phyloP scores from a whole-genome alignment of 768 basidiomycete genomes.

The Mycena haematopus region DNA sequence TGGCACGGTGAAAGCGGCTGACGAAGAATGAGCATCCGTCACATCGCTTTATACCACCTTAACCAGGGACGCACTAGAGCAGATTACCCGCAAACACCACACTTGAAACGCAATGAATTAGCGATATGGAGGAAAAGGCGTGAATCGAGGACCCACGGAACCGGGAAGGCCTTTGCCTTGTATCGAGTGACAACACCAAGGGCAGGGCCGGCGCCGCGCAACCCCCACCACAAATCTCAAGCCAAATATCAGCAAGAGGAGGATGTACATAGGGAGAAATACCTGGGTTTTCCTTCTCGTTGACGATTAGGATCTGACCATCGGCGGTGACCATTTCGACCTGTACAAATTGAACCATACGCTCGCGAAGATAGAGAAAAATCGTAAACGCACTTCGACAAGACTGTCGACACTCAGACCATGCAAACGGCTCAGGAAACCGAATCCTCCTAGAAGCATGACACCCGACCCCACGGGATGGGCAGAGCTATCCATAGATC shows the following conservation, averaged over 20 bases:
- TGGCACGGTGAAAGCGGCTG: conserved; percentile 88
- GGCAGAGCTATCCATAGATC: conserved; percentile 60
- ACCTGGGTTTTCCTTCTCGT: conserved; percentile 76
- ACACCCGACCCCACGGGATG: conserved; percentile 82
- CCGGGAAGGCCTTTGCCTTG: conserved; percentile 86
- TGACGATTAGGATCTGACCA: conserved; percentile 82
- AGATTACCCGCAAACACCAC: conserved; percentile 93
- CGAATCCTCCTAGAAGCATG: conserved; percentile 89
- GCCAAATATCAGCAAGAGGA: conserved; percentile 5
- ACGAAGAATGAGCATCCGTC: conserved; percentile 26
- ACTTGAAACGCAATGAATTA: conserved; percentile 11
- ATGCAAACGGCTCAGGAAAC: conserved; percentile 81
- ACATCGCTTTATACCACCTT: conserved; percentile 6
- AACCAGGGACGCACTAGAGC: conserved; percentile 71
- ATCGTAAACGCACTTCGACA: conserved; percentile 63
- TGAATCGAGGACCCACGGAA: conserved; percentile 50
- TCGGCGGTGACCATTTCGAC: conserved; percentile 88
- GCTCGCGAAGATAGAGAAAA: not conserved
- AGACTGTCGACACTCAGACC: conserved; percentile 91
- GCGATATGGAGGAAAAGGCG: not conserved
- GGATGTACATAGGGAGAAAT: conserved; percentile 25
- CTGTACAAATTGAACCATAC: not conserved
- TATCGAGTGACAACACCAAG: conserved; percentile 90
- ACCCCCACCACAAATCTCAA: conserved; percentile 86
- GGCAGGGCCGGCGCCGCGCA: conserved; percentile 83